phyloP scores from a whole-genome alignment of 768 basidiomycete species.

The Suillus subaureus region DNA sequence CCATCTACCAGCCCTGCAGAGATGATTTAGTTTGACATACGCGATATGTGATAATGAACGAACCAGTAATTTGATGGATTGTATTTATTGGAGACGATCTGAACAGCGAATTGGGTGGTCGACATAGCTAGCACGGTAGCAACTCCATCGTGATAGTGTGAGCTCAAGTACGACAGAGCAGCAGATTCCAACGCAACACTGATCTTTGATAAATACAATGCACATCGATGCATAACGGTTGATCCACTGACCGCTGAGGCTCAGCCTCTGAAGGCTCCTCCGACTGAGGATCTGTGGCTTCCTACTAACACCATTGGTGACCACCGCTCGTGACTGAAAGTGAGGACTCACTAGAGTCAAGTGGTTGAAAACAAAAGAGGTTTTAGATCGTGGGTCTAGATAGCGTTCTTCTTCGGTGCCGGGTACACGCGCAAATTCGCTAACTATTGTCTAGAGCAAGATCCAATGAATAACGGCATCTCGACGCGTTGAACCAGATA shows the following conservation, averaged over 20 bases:
- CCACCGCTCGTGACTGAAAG: slow-evolving; percentile 15
- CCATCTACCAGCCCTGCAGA: slow-evolving; percentile 89
- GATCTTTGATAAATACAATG: background rate
- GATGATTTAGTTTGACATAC: background rate
- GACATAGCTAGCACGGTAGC: slow-evolving; percentile 67
- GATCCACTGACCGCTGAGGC: slow-evolving; percentile 64
- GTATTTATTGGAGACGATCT: slow-evolving; percentile 95
- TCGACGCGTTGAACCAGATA: slow-evolving; percentile 6
- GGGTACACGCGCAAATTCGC: slow-evolving; percentile 62
- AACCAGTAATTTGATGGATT: slow-evolving; percentile 94
- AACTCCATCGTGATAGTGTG: slow-evolving; percentile 86
- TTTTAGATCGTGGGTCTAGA: slow-evolving; percentile 80
- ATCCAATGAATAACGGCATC: slow-evolving; percentile 9
- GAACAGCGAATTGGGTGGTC: slow-evolving; percentile 59
- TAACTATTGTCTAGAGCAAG: slow-evolving; percentile 73
- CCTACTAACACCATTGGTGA: slow-evolving; percentile 43
- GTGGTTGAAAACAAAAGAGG: slow-evolving; percentile 84
- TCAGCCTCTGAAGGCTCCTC: slow-evolving; percentile 68
- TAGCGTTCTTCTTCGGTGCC: slow-evolving; percentile 63
- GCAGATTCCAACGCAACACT: slow-evolving; percentile 76
- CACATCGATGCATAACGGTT: background rate
- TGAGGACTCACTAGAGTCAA: slow-evolving; percentile 64
- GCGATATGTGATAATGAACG: slow-evolving; percentile 15
- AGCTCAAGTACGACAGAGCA: slow-evolving; percentile 64
- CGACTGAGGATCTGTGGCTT: slow-evolving; percentile 72